Conservation (phyloP, 805 yeast genomes). For the Ogataea haglerorum region DNA sequence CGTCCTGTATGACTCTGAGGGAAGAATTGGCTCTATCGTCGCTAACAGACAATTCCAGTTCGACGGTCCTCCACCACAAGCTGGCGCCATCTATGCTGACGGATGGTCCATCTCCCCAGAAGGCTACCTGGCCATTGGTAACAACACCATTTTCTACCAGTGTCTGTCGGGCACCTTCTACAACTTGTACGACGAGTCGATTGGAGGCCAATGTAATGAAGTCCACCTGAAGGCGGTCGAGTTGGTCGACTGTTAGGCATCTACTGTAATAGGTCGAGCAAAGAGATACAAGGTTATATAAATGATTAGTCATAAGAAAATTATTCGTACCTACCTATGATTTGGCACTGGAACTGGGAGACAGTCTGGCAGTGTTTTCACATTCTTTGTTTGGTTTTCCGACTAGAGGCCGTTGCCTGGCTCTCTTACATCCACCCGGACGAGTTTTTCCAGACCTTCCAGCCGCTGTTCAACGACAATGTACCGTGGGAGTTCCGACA, state of each 20-base stretch:
- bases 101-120: conserved; percentile 47
- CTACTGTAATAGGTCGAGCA: not conserved
- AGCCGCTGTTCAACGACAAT: conserved; percentile 54
- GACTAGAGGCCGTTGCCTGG: conserved; percentile 20
- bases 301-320: not conserved
- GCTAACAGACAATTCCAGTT: conserved; percentile 64
- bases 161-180: conserved; percentile 56
- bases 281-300: conserved; percentile 1
- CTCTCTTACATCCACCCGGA: conserved; percentile 95
- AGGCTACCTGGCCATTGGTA: conserved; percentile 49
- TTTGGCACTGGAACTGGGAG: not conserved
- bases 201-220: conserved; percentile 45
- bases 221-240: conserved; percentile 44
- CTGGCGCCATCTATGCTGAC: conserved; percentile 50
- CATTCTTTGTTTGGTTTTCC: not conserved
- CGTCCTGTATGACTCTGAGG: conserved; percentile 42
- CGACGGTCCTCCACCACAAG: conserved; percentile 66
- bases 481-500: conserved; percentile 83
- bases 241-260: conserved; percentile 33
- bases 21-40: conserved; percentile 57
- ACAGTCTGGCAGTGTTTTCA: not conserved
- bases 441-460: conserved; percentile 92
- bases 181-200: conserved; percentile 51
- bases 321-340: not conserved
- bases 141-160: conserved; percentile 45